Conservation (phyloP, 306 rosid species). For the Lagenaria siceraria region DNA sequence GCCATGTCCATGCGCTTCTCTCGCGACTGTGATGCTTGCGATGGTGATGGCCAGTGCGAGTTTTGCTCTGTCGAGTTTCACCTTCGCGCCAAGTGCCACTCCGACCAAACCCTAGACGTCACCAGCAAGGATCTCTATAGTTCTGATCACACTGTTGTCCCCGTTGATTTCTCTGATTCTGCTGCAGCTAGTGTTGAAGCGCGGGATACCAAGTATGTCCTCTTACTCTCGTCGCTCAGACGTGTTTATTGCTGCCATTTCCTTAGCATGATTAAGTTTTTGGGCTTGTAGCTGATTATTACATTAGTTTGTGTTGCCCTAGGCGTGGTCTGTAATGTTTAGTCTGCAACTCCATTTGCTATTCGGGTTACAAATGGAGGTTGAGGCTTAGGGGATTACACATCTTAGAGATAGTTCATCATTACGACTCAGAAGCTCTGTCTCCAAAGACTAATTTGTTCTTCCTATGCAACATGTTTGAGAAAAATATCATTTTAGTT, state of each 20-base stretch:
- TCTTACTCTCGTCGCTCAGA: not conserved
- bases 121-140: conserved; percentile 72
- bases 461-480: not conserved
- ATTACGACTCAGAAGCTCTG: not conserved
- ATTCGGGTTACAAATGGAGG: not conserved
- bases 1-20: conserved; percentile 98
- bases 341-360: not conserved
- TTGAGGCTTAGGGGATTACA: not conserved
- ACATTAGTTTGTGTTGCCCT: not conserved
- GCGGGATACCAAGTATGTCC: conserved; percentile 34
- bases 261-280: not conserved
- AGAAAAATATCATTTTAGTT: not conserved
- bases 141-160: conserved; percentile 84
- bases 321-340: not conserved
- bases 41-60: conserved; percentile 97
- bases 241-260: not conserved
- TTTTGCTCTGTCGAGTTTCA: conserved; percentile 94
- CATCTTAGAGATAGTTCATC: not conserved
- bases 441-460: not conserved
- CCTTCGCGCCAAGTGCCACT: conserved; percentile 63
- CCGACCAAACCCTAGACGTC: conserved; percentile 77
- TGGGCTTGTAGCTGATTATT: not conserved
- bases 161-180: conserved; percentile 69
- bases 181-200: conserved; percentile 33
- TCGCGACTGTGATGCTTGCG: conserved; percentile 97